A percentile compares a stretch with the other conserved stretches of the same genome.
Evolutionary conservation across 2,329 filamentous ascomycete species (phyloP).

Genomic region (Colletotrichum destructivum): DNA sequence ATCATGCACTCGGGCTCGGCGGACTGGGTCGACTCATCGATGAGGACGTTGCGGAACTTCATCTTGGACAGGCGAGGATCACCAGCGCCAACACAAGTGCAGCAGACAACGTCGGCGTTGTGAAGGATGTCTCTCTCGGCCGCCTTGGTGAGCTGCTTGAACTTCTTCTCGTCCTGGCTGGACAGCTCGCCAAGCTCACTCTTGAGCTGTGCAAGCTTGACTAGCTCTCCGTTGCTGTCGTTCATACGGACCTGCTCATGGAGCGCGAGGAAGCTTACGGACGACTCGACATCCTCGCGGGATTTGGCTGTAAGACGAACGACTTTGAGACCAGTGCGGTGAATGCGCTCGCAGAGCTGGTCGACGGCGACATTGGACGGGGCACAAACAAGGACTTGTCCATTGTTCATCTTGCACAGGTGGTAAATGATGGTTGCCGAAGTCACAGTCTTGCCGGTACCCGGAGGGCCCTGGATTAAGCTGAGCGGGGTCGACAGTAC

Average conservation of each 20-base stretch:
- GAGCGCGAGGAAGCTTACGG: slow-evolving; percentile 93
- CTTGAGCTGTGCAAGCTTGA: slow-evolving; percentile 94
- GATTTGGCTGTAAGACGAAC: slow-evolving; percentile 99
- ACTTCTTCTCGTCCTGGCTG: slow-evolving; percentile 97
- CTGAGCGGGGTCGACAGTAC: slow-evolving; percentile 94
- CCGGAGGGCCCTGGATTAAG: slow-evolving; percentile 95
- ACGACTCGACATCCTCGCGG: slow-evolving; percentile 98
- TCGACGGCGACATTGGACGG: slow-evolving; percentile 99
- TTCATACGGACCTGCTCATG: slow-evolving; percentile 99
- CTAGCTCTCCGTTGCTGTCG: slow-evolving; percentile 93
- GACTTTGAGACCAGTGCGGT: slow-evolving; percentile 94
- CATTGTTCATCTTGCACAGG: slow-evolving; percentile 93
- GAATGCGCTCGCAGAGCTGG: slow-evolving; percentile 96
- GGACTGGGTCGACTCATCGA: slow-evolving; percentile 98
- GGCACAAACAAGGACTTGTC: slow-evolving; percentile 95
- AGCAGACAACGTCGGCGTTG: slow-evolving; percentile 98
- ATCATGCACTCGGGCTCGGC: slow-evolving; percentile 99
- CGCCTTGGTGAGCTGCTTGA: slow-evolving; percentile 93
- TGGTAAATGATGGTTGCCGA: slow-evolving; percentile 99
- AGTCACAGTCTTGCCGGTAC: slow-evolving; percentile 98
- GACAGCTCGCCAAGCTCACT: slow-evolving; percentile 91
- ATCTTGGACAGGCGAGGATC: slow-evolving; percentile 96
- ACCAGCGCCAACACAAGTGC: slow-evolving; percentile 96
- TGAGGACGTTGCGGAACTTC: slow-evolving; percentile 98
- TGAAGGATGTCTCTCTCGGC: slow-evolving; percentile 95